Percentiles rank a stretch among this genome's conserved stretches.
Evolutionary conservation across 1,284 basidiomycete genomes (phyloP).

Genomic region (Leccinum huronense): DNA sequence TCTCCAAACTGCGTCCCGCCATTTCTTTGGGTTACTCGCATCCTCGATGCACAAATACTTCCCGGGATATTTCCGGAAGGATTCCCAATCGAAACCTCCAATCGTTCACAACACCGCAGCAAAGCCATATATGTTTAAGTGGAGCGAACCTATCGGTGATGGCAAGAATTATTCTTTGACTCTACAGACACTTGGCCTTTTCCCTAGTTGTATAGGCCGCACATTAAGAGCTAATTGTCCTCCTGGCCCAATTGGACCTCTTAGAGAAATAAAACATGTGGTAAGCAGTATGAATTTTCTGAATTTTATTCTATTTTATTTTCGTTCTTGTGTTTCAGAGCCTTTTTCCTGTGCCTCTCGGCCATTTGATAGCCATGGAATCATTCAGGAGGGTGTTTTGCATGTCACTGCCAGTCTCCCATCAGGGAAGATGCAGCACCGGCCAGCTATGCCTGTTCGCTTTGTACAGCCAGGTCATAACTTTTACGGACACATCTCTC

Average conservation of each 20-base stretch:
- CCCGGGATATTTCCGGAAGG: not conserved
- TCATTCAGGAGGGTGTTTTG: not conserved
- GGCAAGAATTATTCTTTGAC: not conserved
- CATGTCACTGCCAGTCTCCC: not conserved
- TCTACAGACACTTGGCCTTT: not conserved
- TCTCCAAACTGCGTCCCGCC: not conserved
- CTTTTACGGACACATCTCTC: not conserved
- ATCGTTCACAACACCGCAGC: not conserved
- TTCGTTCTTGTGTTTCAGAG: not conserved
- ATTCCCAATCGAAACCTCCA: not conserved
- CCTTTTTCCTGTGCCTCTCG: not conserved
- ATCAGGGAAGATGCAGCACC: not conserved
- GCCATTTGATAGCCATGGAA: not conserved
- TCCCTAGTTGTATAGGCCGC: not conserved
- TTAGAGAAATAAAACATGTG: not conserved
- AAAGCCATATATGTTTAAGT: not conserved
- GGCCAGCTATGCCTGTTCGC: not conserved
- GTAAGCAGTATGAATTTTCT: not conserved
- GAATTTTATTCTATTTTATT: not conserved
- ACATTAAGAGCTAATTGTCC: not conserved
- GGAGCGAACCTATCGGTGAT: not conserved
- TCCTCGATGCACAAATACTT: not conserved
- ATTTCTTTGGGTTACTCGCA: not conserved
- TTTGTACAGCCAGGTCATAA: not conserved
- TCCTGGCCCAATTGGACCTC: not conserved